These are phyloP conservation scores for Avicennia marina DNA, from an alignment of 257 asterid genomes.

Conservation along the genomic window DNA sequence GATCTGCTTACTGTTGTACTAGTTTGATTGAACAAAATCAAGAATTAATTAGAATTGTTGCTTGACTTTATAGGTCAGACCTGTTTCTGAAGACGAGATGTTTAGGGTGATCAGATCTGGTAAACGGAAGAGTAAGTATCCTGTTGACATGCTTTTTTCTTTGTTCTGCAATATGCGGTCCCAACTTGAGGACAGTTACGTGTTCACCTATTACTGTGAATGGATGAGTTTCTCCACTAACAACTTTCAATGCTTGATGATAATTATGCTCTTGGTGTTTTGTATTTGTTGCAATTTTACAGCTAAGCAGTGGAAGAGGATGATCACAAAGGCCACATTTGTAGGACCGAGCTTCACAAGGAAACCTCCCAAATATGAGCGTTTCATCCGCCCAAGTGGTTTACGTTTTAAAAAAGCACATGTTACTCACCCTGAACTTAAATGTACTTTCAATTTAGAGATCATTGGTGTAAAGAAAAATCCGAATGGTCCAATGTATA, in stretches of 20 bases:
- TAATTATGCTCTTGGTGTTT: slow-evolving; percentile 8
- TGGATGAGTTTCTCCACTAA: too few species aligned
- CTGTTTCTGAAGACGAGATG: slow-evolving; percentile 99
- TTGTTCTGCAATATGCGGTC: neutral
- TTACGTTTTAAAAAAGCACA: slow-evolving; percentile 93
- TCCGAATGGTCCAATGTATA: slow-evolving; percentile 94
- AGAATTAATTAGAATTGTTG: too few species aligned
- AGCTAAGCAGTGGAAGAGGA: slow-evolving; percentile 99
- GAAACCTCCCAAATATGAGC: slow-evolving; percentile 96
- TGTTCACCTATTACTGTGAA: neutral
- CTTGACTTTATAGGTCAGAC: slow-evolving; percentile 63
- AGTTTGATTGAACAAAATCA: too few species aligned
- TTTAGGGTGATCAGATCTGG: slow-evolving; percentile 92
- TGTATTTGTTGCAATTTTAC: slow-evolving; percentile 16
- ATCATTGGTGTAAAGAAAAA: slow-evolving; percentile 94
- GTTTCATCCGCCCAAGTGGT: slow-evolving; percentile 87
- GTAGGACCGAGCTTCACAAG: slow-evolving; percentile 93
- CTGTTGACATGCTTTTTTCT: slow-evolving; percentile 1
- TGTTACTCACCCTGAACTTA: slow-evolving; percentile 94
- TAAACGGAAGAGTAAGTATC: slow-evolving; percentile 82
- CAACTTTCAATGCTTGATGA: neutral
- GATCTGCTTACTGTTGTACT: too few species aligned
- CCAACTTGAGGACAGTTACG: neutral
- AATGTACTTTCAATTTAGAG: slow-evolving; percentile 87
- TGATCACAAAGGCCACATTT: slow-evolving; percentile 94